Evolutionary conservation across 177 flowering plant species (phyloP).

Genomic region (Tripterygium wilfordii): DNA sequence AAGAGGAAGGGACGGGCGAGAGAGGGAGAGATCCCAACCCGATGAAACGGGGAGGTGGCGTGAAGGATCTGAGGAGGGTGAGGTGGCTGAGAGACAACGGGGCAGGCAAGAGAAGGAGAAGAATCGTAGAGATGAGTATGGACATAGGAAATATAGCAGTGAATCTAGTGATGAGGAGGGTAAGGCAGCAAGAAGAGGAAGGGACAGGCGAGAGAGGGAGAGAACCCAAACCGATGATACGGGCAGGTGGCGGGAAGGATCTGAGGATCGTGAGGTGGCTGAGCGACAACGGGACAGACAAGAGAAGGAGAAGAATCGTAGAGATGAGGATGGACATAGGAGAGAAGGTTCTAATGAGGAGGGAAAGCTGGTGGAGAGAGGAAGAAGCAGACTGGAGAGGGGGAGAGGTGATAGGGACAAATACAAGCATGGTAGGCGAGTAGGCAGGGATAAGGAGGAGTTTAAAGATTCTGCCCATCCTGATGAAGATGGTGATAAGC

Average conservation of each 20-base stretch:
- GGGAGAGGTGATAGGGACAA: background rate
- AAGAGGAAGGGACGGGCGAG: background rate
- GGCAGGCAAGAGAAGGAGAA: background rate
- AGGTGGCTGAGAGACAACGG: too few species aligned
- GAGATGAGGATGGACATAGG: background rate
- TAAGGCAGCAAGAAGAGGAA: background rate
- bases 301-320: background rate
- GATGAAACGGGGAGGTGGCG: too few species aligned
- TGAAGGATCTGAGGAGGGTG: background rate
- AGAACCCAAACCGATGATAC: too few species aligned
- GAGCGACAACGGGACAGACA: background rate
- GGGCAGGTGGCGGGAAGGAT: background rate
- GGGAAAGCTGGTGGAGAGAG: slow-evolving; percentile 7
- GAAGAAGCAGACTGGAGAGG: background rate
- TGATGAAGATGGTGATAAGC: too few species aligned
- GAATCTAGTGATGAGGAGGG: background rate
- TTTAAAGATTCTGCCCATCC: too few species aligned
- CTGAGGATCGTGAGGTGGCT: background rate
- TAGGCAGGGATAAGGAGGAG: background rate
- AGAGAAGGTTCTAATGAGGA: slow-evolving; percentile 12
- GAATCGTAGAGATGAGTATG: too few species aligned
- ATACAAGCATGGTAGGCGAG: slow-evolving; percentile 2
- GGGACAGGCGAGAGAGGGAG: background rate
- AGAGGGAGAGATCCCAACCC: background rate
- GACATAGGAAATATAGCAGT: too few species aligned